Base-by-base conservation (phyloP, 2,329 filamentous ascomycete genomes). In the Stagonosporopsis chrysanthemi region DNA sequence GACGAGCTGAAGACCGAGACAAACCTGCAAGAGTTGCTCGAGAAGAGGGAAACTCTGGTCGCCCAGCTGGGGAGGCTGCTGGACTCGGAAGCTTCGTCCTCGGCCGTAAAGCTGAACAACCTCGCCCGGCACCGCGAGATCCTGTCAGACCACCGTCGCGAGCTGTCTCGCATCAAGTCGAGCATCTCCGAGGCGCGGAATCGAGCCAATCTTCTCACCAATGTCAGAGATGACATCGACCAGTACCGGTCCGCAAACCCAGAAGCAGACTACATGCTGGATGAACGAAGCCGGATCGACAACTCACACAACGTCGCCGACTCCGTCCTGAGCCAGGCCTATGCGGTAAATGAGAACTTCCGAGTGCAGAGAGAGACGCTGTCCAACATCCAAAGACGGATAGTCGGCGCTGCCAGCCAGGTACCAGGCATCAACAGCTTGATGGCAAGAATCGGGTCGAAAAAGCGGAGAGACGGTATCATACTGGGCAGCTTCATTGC, bases 191-290 rank as follows among this genome's bases (percentile, higher is more conserved):
- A 94, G 66, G 88, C 91, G 45, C 90, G 95, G 71, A 88, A 96
- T 77, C 88, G 92, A 64, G 90, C 91, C 54, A 97, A 98, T 77
- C 87, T 99, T 29, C 87, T 99, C 53, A 90, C 88, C 50, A 95
- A 92, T 71, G 92, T 99, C 45, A 90, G 92, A 62, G 90, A 90
- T 69, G 95, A 99, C 76, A 98, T 98, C 76, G 86, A 92, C 76
- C 88, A 91, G 52, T 97, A 97, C 80, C 90, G 90, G 52, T 86
- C 89, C 46, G 87, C 86, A 54, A 95, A 96, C 74, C 91, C 91
- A 8, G 95, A 98, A 79, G 92, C 92, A 43, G 94, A 99, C 60
- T 99, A 98, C 81, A 97, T 99, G 93, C 84, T 99, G 26, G 90
- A 91, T 68, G 95, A 99, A 83, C 86, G 95, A 48, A 81, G 83